Evolutionary conservation across 139 green algal species (phyloP).

Genomic region (Coelastrella sp.): DNA sequence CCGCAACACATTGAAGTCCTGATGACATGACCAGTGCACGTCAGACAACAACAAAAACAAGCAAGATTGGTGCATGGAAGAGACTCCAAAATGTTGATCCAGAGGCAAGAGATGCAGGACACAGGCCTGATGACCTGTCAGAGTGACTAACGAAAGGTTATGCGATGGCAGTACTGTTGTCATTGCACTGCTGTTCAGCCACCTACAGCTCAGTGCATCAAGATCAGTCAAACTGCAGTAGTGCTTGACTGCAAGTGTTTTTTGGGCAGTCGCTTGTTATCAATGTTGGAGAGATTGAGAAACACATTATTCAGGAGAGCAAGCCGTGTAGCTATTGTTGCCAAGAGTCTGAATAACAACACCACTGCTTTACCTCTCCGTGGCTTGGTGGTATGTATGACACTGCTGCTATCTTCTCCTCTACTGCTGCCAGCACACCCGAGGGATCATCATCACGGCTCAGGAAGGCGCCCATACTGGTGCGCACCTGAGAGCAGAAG

Average conservation of each 20-base stretch:
- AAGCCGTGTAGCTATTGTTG: not conserved
- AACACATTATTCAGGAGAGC: too few relatives aligned
- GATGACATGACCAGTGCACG: not conserved
- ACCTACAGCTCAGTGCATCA: too few relatives aligned
- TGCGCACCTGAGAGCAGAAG: slow-evolving; percentile 27
- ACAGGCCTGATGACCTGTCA: too few relatives aligned
- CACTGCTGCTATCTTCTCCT: slow-evolving; percentile 60
- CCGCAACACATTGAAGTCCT: slow-evolving; percentile 64
- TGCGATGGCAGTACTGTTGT: too few relatives aligned
- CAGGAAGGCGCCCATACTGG: slow-evolving; percentile 58
- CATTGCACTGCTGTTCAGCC: too few relatives aligned
- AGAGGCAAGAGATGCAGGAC: too few relatives aligned
- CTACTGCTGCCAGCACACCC: slow-evolving; percentile 54
- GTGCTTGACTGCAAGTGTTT: too few relatives aligned
- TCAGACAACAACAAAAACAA: not conserved
- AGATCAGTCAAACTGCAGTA: too few relatives aligned
- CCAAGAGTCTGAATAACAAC: not conserved
- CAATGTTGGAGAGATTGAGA: slow-evolving; percentile 58
- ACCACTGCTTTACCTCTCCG: slow-evolving; percentile 48
- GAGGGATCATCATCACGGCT: slow-evolving; percentile 11
- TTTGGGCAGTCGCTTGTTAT: too few relatives aligned
- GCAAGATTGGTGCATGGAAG: not conserved
- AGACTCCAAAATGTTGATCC: not conserved
- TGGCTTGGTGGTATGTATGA: slow-evolving; percentile 55
- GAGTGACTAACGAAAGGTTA: too few relatives aligned